Base-by-base conservation (phyloP, 441 rosid genomes). In the Capsella rubella region DNA sequence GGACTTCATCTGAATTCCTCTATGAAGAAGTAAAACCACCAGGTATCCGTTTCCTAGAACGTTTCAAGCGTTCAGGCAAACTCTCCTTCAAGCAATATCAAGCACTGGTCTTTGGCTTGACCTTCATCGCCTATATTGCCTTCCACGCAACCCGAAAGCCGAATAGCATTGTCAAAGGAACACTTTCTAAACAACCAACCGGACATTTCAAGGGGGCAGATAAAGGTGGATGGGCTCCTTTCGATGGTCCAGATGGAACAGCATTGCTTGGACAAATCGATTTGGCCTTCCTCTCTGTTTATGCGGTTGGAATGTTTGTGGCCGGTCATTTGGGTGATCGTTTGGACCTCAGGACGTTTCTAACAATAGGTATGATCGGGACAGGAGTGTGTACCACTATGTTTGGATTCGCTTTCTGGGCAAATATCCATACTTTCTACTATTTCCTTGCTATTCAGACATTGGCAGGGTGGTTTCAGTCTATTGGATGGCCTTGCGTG, bases 401-500 rank as follows among this genome's bases (percentile, higher is more conserved):
- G 8, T 95, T 92, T 43, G 99, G 99, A 3, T 80, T 83, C 31
- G 99, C 91, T 6, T 95, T 85, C 6, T 95, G 97, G 98, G 89
- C 82, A 12, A 78, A 84, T 40, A 47, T 95, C 67, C 99, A 95
- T 58, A 83, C 55, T 67, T 88, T 87, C 70, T 88, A 84, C 79
- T 92, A 84, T 47, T 95, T 77, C 74, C 71, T 95, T 46, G 73
- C 80, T 0, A 71, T 81, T 11, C 99, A 95, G 74, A 84, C 89
- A 84, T 40, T 88, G 40, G 93, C 96, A 0, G 99, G 97, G 27
- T 79, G 89, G 82, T 90, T 90, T 81, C 98, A 95, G 75, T 95
- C 99, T 32, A 95, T 93, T 4, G 97, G 99, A 16, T 95, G 99
- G 99, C 99, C 99, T 73, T 95, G 96, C 0, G 97, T 95, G 61